Evolutionary conservation across 164 flowering plant species (phyloP).

Genomic region (Pachysandra terminalis): DNA sequence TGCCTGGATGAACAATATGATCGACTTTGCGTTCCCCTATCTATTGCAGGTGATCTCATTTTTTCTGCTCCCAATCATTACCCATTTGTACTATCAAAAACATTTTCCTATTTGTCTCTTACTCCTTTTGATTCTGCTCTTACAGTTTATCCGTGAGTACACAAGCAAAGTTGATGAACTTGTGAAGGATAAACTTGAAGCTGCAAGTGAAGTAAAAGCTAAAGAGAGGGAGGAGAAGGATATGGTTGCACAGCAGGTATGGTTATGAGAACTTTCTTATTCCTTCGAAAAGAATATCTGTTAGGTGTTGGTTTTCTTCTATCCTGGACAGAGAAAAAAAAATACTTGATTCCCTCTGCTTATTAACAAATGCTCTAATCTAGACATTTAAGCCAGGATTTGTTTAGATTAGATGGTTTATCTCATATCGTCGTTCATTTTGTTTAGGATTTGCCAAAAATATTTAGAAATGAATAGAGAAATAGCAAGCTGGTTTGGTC

Average conservation of each 20-base stretch:
- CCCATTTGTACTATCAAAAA: background rate
- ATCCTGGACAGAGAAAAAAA: too few relatives aligned
- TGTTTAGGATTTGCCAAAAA: too few relatives aligned
- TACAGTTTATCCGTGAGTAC: slow-evolving; percentile 87
- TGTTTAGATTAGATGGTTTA: background rate
- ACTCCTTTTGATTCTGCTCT: background rate
- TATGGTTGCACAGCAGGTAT: slow-evolving; percentile 88
- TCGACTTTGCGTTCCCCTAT: slow-evolving; percentile 96
- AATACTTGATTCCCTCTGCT: too few relatives aligned
- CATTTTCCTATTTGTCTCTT: background rate
- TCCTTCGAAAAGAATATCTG: background rate
- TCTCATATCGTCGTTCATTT: background rate
- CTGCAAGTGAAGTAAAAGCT: slow-evolving; percentile 70
- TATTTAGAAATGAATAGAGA: too few relatives aligned
- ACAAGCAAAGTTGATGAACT: slow-evolving; percentile 93
- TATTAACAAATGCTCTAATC: background rate
- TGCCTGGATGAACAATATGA: slow-evolving; percentile 95
- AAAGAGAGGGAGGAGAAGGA: slow-evolving; percentile 97
- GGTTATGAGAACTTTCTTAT: background rate
- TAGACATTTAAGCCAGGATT: background rate
- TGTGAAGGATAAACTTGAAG: slow-evolving; percentile 82
- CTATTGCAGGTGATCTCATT: slow-evolving; percentile 73
- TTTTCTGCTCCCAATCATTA: background rate
- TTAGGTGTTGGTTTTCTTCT: background rate
- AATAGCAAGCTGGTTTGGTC: too few relatives aligned